Conservation (phyloP, 768 basidiomycete species). For the Termitomyces sp. region DNA sequence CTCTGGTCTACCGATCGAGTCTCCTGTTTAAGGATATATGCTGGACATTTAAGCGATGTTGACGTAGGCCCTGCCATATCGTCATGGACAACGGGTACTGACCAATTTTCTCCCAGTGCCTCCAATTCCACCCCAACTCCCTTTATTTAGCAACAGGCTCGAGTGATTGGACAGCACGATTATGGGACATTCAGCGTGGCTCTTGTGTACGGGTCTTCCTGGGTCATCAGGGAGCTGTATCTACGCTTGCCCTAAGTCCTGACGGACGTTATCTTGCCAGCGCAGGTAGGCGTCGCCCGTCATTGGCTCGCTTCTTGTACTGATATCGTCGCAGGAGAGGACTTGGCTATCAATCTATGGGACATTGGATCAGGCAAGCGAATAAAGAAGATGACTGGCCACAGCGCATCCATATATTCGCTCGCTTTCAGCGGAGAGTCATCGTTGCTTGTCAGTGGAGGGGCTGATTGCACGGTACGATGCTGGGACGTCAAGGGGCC, state of each 20-base stretch:
- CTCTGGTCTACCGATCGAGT: conserved; percentile 95
- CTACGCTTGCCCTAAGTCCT: conserved; percentile 83
- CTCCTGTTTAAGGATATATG: conserved; percentile 84
- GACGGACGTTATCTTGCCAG: conserved; percentile 93
- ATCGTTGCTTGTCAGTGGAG: conserved; percentile 82
- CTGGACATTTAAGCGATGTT: conserved; percentile 94
- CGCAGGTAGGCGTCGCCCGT: conserved; percentile 46
- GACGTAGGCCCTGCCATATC: conserved; percentile 59
- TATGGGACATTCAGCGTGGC: conserved; percentile 99
- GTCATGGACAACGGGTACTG: neutral
- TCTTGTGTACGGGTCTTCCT: conserved; percentile 92
- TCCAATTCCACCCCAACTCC: conserved; percentile 96
- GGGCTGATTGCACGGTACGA: conserved; percentile 94
- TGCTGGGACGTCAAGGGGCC: conserved; percentile 93
- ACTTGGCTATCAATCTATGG: conserved; percentile 93
- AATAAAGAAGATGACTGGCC: conserved; percentile 95
- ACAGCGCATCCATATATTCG: conserved; percentile 84
- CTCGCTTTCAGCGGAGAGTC: conserved; percentile 92
- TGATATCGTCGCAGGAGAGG: conserved; percentile 53
- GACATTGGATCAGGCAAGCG: conserved; percentile 92
- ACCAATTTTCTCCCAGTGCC: conserved; percentile 52
- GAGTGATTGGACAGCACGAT: conserved; percentile 89
- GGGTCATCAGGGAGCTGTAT: conserved; percentile 88
- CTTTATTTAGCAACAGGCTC: conserved; percentile 96
- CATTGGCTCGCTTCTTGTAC: neutral